Percentiles rank a stretch among this genome's conserved stretches.
Conservation (phyloP, 164 flowering plant species). For the Taxillus chinensis region DNA sequence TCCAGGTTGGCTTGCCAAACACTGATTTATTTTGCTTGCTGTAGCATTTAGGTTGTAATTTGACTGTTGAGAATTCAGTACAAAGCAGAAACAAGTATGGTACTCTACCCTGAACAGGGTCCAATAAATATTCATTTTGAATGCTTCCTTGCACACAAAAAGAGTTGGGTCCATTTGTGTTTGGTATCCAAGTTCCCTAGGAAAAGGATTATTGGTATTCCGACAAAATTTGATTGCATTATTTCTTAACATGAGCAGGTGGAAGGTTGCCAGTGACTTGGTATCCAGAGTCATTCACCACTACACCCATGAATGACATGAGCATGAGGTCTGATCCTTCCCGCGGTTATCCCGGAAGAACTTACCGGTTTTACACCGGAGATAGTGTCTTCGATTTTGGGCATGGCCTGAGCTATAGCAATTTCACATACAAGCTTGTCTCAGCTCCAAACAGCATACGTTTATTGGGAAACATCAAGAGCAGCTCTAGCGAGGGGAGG, state of each 20-base stretch:
- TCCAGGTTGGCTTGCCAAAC: slow-evolving; percentile 51
- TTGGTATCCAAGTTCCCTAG: too few relatives aligned
- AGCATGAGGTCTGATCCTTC: slow-evolving; percentile 72
- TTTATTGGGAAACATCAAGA: slow-evolving; percentile 15
- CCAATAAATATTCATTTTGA: too few relatives aligned
- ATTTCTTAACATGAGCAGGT: slow-evolving; percentile 30
- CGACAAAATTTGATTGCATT: background rate
- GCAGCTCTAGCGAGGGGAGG: slow-evolving; percentile 8
- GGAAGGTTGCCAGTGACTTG: slow-evolving; percentile 90
- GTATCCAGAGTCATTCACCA: slow-evolving; percentile 85
- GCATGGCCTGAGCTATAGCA: slow-evolving; percentile 66
- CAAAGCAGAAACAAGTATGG: too few relatives aligned
- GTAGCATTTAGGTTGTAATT: background rate
- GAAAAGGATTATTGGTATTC: too few relatives aligned
- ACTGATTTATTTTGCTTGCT: background rate
- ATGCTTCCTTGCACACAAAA: too few relatives aligned
- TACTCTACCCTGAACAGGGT: too few relatives aligned
- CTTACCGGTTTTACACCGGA: slow-evolving; percentile 81
- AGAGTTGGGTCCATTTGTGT: too few relatives aligned
- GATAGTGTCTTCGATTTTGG: slow-evolving; percentile 58
- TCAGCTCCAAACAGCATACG: slow-evolving; percentile 47
- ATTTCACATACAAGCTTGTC: slow-evolving; percentile 38
- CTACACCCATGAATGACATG: slow-evolving; percentile 82
- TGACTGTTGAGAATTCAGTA: too few relatives aligned
- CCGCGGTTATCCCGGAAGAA: slow-evolving; percentile 80